Conservation (phyloP, 2,329 filamentous ascomycete species). For the Pseudocercospora ulei region DNA sequence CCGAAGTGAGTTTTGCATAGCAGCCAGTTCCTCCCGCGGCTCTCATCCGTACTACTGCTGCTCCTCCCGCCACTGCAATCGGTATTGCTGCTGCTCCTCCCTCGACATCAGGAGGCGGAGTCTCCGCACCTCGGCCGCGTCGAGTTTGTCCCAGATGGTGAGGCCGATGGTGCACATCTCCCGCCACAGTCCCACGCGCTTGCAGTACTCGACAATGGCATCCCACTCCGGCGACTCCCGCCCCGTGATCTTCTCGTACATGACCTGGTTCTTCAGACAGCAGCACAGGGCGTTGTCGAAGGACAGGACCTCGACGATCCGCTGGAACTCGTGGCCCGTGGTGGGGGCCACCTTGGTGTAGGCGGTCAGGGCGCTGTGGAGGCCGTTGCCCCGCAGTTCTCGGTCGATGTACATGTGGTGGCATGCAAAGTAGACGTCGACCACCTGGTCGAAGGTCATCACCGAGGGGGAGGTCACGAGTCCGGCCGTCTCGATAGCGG, state of each 20-base stretch:
- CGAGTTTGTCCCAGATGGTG: too few species aligned
- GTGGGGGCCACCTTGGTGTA: conserved; percentile 1
- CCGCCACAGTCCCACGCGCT: conserved; percentile 1
- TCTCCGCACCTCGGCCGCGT: too few species aligned
- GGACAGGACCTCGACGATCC: conserved; percentile 2
- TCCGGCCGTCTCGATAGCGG: neutral
- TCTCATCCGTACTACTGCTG: too few species aligned
- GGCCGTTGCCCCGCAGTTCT: neutral
- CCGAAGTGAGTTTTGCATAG: too few species aligned
- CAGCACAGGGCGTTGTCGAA: conserved; percentile 8
- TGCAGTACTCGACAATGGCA: neutral
- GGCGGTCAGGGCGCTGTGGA: neutral
- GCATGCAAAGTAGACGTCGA: neutral
- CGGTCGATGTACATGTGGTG: neutral
- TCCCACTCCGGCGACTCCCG: neutral
- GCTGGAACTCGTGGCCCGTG: conserved; percentile 5
- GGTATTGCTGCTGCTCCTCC: too few species aligned
- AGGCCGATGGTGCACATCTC: conserved; percentile 5
- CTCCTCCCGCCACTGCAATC: too few species aligned
- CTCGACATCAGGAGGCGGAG: too few species aligned
- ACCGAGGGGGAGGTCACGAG: neutral
- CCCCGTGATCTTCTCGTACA: neutral
- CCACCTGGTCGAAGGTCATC: neutral
- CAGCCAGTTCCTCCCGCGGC: too few species aligned
- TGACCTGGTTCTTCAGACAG: conserved; percentile 4